Evolutionary conservation across 352 stramenopile species (phyloP), one percentile per base, ranked within the genome.

Genomic region (Halophytophthora batemanensis): DNA sequence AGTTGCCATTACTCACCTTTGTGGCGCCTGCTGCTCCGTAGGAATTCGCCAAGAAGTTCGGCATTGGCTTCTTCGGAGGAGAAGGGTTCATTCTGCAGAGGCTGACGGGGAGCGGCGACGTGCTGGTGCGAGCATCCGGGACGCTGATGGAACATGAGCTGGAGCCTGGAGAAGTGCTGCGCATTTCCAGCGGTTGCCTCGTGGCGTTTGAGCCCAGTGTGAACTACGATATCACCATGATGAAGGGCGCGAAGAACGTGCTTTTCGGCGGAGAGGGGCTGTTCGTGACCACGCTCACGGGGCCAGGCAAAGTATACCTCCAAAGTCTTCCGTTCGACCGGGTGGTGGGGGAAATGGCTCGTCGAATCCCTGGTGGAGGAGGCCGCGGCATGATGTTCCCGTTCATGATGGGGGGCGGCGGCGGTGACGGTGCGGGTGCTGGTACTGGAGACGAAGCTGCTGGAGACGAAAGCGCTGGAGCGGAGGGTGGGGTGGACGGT

Each of bases 41-140:
- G 81, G 89, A 97, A 58, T 95, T 96, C 50, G 87, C 92, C 18
- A 93, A 87, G 41, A 91, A 91, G 19, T 86, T 97, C 61, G 85
- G 76, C 11, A 69, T 90, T 5, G 93, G 93, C 0, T 97, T 98
- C 56, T 98, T 98, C 71, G 92, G 93, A 21, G 91, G 93, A 10
- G 87, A 98, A 81, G 93, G 92, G 5, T 98, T 98, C 62, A 93
- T 98, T 29, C 56, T 98, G 25, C 91, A 98, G 76, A 75, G 85
- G 3, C 61, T 98, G n/a, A 91, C 82, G 2, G 92, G 90, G 4
- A 66, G 74, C 8, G 93, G 91, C 6, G 92, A 98, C 50, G 91
- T 93, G 0, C 86, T 98, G 43, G 74, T 98, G 21, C 93, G 95
- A 40, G 93, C 85, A 6, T 95, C 85, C 25, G 94, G 94, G 11